Percentiles rank a stretch among this genome's conserved stretches.
These are phyloP conservation scores for Dichotomocladium elegans DNA, from an alignment of 371 early-diverging fungal species.

Conservation along the genomic window DNA sequence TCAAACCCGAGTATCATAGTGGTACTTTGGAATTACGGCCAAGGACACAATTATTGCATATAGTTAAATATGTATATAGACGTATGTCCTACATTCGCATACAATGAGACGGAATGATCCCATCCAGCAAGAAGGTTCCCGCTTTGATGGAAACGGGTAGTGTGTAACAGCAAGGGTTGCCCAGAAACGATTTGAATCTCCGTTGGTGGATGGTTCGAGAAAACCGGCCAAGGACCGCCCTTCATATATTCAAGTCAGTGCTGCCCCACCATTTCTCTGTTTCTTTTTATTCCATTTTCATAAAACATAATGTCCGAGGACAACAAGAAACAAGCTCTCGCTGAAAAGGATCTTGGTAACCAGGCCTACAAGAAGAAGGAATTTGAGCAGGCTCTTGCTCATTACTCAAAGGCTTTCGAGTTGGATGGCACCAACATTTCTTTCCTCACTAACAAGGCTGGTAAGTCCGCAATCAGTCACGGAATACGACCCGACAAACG, in stretches of 20 bases:
- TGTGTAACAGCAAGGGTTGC: too few relatives aligned
- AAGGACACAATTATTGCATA: too few relatives aligned
- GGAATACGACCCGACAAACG: not conserved
- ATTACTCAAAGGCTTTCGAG: slow-evolving; percentile 92
- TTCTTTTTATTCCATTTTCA: not conserved
- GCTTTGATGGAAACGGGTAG: too few relatives aligned
- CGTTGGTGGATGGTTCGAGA: slow-evolving; percentile 1
- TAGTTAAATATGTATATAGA: too few relatives aligned
- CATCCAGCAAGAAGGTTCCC: too few relatives aligned
- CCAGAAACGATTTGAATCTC: too few relatives aligned
- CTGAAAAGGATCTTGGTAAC: slow-evolving; percentile 91
- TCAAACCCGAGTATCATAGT: too few relatives aligned
- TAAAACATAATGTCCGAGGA: slow-evolving; percentile 42
- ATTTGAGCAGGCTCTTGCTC: slow-evolving; percentile 85
- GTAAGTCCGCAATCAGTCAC: slow-evolving; percentile 21
- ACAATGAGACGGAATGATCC: too few relatives aligned
- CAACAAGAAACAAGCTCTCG: slow-evolving; percentile 69
- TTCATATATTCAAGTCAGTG: not conserved
- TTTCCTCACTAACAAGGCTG: slow-evolving; percentile 92
- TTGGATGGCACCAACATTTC: slow-evolving; percentile 86
- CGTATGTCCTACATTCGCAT: too few relatives aligned
- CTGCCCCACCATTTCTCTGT: not conserved
- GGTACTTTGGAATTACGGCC: too few relatives aligned
- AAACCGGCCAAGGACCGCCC: not conserved
- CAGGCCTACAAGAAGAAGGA: slow-evolving; percentile 89